Conservation (phyloP, 148 eudicot species). For the Camellia granthamiana region DNA sequence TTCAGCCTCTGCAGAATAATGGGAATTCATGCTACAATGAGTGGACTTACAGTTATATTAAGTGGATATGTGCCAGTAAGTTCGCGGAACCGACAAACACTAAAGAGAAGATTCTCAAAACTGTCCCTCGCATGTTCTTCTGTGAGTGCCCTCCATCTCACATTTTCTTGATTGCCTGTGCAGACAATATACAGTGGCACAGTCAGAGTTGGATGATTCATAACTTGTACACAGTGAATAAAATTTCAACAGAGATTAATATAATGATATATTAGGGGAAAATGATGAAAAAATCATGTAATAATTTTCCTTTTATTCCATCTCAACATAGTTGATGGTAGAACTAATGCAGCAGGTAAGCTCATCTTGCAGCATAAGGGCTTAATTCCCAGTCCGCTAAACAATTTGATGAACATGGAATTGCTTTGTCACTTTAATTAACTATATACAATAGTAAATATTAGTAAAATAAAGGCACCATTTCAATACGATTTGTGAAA, state of each 20-base stretch:
- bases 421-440: not conserved
- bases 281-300: not conserved
- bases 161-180: constrained; percentile 65
- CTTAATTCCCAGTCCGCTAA: not conserved
- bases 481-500: not conserved
- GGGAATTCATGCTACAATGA: not conserved
- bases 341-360: not conserved
- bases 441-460: not conserved
- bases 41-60: constrained; percentile 75
- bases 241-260: not conserved
- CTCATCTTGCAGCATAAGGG: not conserved
- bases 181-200: constrained; percentile 9
- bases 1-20: not conserved
- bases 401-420: not conserved
- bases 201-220: constrained; percentile 4
- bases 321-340: not conserved
- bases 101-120: constrained; percentile 92
- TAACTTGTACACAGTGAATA: not conserved
- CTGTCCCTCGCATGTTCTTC: constrained; percentile 99
- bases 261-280: not conserved
- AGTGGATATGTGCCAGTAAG: constrained; percentile 87
- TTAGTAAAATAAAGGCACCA: not conserved
- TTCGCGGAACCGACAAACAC: constrained; percentile 91
- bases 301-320: not conserved
- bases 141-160: constrained; percentile 83